Base-by-base conservation (phyloP, 805 yeast genomes). In the Cyberlindnera mrakii region DNA sequence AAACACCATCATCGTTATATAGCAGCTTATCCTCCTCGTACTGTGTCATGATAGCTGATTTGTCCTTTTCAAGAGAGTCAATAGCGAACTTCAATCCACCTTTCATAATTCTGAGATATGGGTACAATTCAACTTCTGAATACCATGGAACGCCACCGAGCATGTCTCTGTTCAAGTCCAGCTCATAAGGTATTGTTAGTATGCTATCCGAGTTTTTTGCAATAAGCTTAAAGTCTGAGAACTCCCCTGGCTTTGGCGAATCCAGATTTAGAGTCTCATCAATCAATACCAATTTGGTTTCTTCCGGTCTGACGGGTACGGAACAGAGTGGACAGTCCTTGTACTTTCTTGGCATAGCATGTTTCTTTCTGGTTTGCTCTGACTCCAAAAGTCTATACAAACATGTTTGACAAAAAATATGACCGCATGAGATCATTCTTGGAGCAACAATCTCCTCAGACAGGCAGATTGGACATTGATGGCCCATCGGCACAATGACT, bases 371-470 rank as follows among this genome's bases (percentile, higher is more conserved):
- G 5, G 63, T 60, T 6, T 64, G 57, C 19, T 68, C 69, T 16
- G 81, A 78, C 31, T 77, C 84, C 35, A 87, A 66, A 54, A 85
- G 77, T 36, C 89, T 76, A 43, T 89, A 61, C 27, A 91, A 63
- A 61, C 99, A 93, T 13, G 89, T 78, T 43, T 78, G 71, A 58
- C 99, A 93, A 56, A 93, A 78, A 14, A 89, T 74, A 59, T 93
- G 99, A 5, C 99, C 99, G 66, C 99, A 93, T 11, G 80, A 74
- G 25, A 88, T 80, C 98, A 93, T 95, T 43, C 98, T 70, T 3
- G 99, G 97, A 0, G 97, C 96, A 15, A 85, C 76, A 13, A 93
- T 85, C 13, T 80, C 81, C 40, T 87, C 95, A 29, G 82, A 74
- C 13, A 93, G 67, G 60, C 99, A 93, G 23, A 93, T 91, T 0